Base-by-base conservation (phyloP, 2,329 filamentous ascomycete species). In the Coleophoma crateriformis region DNA sequence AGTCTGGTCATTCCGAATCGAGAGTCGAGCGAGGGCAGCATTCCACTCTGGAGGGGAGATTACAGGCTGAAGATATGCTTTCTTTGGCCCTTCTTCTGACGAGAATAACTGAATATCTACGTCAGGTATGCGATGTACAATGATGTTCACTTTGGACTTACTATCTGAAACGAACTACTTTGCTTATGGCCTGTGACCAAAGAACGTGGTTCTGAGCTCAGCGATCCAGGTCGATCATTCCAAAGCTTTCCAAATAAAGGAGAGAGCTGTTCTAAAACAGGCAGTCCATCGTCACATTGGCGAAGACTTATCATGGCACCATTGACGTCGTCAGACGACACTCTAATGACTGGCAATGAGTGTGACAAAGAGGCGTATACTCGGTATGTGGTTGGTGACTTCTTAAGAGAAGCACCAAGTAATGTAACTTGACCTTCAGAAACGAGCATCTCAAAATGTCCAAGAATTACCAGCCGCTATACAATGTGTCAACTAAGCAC, bases 291-390 rank as follows among this genome's bases (percentile, higher is more conserved):
- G 2, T 75, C 68, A 8, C 68, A 71, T 1, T 77, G 73, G 46
- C 79, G 75, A 4, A 83, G 64, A 33, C 76, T 69, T 20, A 90
- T 65, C 51, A 86, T 77, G 1, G 88, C 63, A 1, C 62, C 65
- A 0, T 73, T 72, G 10, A 74, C 65, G 42, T 79, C 72, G 0
- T 68, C 57, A 45, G 52, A 53, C 19, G 56, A 60, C 40, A 76
- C 81, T 43, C 79, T 70, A 33, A 92, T 73, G 1, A 85, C 79
- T 1, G 85, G 86, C 1, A 92, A 66, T 1, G 87, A 82, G 61
- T 89, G 81, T 35, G 84, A 88, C 39, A 78, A 76, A 1, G 87
- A 80, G 14, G 86, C 84, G 63, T 80, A 81, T 14, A 88, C 73
- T 71, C 78, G 82, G 54, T 77, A 70, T 6, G 70, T 61, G 1